Evolutionary conservation across 2,329 filamentous ascomycete species (phyloP).

Genomic region (Zasmidium angulare): DNA sequence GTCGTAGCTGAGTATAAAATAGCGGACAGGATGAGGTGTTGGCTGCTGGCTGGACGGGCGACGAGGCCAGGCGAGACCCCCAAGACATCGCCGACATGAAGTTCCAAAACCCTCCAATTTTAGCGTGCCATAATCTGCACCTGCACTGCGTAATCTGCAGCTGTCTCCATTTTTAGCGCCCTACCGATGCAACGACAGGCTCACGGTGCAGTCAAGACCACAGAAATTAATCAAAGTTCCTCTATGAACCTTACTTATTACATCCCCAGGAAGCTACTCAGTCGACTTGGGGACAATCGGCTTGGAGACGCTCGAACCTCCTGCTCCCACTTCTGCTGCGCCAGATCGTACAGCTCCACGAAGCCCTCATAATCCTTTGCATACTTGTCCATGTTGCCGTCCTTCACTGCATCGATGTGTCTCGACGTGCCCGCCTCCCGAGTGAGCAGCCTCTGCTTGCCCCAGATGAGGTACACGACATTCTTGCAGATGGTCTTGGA

Average conservation of each 20-base stretch:
- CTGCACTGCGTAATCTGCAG: background rate
- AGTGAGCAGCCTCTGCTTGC: conserved; percentile 31
- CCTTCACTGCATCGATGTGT: conserved; percentile 27
- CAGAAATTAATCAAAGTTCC: background rate
- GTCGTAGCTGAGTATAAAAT: background rate
- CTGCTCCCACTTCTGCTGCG: background rate
- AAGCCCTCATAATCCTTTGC: conserved; percentile 38
- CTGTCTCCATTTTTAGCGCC: background rate
- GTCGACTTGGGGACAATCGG: too few species aligned
- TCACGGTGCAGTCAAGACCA: too few species aligned
- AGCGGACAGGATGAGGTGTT: too few species aligned
- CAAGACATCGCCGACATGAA: background rate
- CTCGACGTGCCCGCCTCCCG: conserved; percentile 31
- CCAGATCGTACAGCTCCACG: conserved; percentile 27
- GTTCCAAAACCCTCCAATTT: background rate
- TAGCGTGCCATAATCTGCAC: background rate
- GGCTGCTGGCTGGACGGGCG: too few species aligned
- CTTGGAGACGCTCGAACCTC: background rate
- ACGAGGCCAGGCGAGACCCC: background rate
- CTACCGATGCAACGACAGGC: background rate
- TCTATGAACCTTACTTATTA: background rate
- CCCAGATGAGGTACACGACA: conserved; percentile 30
- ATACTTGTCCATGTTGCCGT: conserved; percentile 25
- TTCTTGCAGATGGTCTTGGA: conserved; percentile 29
- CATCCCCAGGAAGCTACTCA: background rate